Conservation (phyloP, 2,329 filamentous ascomycete genomes). For the Nothopassalora personata region DNA sequence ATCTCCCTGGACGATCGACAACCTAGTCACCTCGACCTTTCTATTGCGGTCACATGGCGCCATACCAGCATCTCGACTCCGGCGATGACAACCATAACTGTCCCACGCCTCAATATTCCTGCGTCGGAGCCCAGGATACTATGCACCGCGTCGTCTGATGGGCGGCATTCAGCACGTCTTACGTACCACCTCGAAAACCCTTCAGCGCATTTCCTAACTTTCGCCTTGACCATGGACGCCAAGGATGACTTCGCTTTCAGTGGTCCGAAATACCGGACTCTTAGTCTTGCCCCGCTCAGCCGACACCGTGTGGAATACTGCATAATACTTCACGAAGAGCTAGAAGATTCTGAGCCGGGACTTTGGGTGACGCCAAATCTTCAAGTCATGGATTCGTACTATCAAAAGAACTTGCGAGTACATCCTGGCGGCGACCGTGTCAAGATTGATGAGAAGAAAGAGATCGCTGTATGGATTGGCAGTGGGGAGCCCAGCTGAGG, state of each 20-base stretch:
- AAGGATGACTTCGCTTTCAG: conserved; percentile 91
- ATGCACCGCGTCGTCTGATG: conserved; percentile 36
- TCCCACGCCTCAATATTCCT: conserved; percentile 75
- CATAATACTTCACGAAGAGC: conserved; percentile 58
- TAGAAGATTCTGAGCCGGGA: conserved; percentile 36
- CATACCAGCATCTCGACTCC: conserved; percentile 37
- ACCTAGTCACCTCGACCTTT: conserved; percentile 67
- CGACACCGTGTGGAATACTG: conserved; percentile 68
- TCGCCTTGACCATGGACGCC: conserved; percentile 86
- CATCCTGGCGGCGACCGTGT: conserved; percentile 73
- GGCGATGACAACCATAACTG: conserved; percentile 62
- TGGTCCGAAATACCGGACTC: conserved; percentile 71
- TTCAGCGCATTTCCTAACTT: conserved; percentile 89
- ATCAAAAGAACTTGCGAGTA: conserved; percentile 81
- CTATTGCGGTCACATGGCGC: conserved; percentile 72
- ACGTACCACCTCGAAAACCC: conserved; percentile 83
- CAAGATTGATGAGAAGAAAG: conserved; percentile 33
- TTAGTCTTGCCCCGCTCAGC: conserved; percentile 79
- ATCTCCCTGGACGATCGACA: conserved; percentile 74
- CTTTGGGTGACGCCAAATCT: conserved; percentile 68
- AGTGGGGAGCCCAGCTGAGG: neutral
- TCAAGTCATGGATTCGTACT: conserved; percentile 81
- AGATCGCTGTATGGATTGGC: conserved; percentile 6
- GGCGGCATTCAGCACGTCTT: conserved; percentile 36
- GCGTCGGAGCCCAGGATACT: conserved; percentile 83